phyloP scores from a whole-genome alignment of 176 grass and related monocot species.

The Eleusine coracana region DNA sequence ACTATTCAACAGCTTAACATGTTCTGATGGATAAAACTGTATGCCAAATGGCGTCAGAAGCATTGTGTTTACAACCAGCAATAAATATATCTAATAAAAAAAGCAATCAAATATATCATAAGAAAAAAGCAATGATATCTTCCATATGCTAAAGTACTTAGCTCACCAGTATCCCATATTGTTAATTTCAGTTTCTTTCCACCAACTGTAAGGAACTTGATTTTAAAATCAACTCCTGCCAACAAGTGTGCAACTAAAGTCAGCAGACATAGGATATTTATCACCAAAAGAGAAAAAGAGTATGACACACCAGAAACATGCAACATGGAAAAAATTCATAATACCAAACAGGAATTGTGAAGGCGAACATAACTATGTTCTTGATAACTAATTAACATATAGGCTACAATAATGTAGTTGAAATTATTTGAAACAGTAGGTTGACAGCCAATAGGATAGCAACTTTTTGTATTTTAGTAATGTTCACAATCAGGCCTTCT shows the following conservation, averaged over 20 bases:
- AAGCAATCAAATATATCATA: slow-evolving; percentile 9
- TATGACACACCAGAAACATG: not conserved
- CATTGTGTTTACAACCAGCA: not conserved
- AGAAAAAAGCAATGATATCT: not conserved
- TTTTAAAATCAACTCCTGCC: slow-evolving; percentile 95
- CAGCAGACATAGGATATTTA: not conserved
- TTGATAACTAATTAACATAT: not conserved
- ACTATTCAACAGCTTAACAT: not conserved
- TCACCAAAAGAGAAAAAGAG: not conserved
- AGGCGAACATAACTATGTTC: slow-evolving; percentile 12
- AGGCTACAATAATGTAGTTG: not conserved
- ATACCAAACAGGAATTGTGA: not conserved
- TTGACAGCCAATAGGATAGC: slow-evolving; percentile 1
- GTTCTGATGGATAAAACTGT: slow-evolving; percentile 2
- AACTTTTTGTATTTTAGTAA: not conserved
- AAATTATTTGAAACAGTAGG: not conserved
- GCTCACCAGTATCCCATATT: slow-evolving; percentile 96
- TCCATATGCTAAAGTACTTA: slow-evolving; percentile 1
- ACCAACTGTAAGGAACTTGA: slow-evolving; percentile 78
- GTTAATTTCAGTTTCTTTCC: slow-evolving; percentile 93
- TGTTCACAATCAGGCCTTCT: not conserved
- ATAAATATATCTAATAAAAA: not conserved
- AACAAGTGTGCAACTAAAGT: slow-evolving; percentile 41
- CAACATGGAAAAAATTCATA: not conserved
- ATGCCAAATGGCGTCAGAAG: not conserved